phyloP scores from a whole-genome alignment of 345 rosid species.

The Ailanthus altissimus region DNA sequence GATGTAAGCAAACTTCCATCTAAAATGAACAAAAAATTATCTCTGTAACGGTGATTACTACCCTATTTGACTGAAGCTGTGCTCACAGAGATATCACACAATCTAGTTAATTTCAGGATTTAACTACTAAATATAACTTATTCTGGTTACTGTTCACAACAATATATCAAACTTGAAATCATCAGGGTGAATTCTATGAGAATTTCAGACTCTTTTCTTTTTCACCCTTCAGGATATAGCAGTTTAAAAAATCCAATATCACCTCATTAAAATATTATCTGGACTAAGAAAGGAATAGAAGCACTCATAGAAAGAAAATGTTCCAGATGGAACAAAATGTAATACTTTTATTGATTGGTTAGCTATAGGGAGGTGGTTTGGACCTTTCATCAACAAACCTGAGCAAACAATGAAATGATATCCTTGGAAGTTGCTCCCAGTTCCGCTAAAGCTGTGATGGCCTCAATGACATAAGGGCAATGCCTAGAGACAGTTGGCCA shows the following conservation, averaged over 20 bases:
- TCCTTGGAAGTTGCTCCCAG: constrained; percentile 88
- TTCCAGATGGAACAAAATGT: neutral
- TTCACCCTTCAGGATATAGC: neutral
- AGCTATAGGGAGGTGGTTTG: constrained; percentile 1
- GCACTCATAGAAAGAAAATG: neutral
- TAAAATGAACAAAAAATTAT: neutral
- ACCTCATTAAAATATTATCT: neutral
- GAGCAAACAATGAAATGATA: constrained; percentile 70
- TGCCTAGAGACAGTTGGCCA: constrained; percentile 50
- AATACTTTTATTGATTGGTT: neutral
- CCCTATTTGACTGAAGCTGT: neutral
- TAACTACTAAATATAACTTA: neutral
- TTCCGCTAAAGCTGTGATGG: constrained; percentile 87
- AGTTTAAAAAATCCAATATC: neutral
- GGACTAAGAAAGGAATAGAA: neutral
- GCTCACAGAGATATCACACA: neutral
- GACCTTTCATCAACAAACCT: constrained; percentile 50
- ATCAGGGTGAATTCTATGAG: neutral
- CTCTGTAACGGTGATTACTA: neutral
- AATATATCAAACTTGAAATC: neutral
- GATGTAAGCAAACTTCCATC: neutral
- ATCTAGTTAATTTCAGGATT: neutral
- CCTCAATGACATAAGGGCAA: constrained; percentile 84
- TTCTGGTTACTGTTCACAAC: neutral
- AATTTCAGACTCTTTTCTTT: neutral